Conservation (phyloP, 2,329 filamentous ascomycete species). For the Dryadomyces quercivorus region DNA sequence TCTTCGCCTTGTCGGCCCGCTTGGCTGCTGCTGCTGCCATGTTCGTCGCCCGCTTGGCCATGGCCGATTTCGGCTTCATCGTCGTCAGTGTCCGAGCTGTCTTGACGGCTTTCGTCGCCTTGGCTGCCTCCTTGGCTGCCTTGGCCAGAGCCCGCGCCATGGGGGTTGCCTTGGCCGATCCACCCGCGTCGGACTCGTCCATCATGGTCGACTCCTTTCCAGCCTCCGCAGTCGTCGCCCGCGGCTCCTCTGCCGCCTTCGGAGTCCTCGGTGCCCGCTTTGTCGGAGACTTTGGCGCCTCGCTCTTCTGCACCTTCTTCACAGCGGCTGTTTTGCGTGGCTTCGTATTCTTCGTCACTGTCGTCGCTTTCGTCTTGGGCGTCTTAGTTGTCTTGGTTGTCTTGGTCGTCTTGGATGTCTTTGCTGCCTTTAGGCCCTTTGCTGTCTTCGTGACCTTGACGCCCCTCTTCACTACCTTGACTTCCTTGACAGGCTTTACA, state of each 20-base stretch:
- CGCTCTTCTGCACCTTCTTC: background rate
- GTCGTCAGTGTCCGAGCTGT: constrained; percentile 10
- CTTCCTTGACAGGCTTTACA: constrained; percentile 3
- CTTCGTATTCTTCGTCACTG: background rate
- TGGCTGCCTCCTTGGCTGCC: constrained; percentile 4
- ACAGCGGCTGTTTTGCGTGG: background rate
- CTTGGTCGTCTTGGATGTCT: background rate
- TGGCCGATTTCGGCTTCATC: background rate
- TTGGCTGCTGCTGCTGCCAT: constrained; percentile 1
- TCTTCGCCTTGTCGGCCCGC: constrained; percentile 2
- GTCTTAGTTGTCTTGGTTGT: background rate
- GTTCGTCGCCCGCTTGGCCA: background rate
- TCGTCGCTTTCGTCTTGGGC: background rate
- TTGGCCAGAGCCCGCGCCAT: constrained; percentile 5
- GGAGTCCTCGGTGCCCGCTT: background rate
- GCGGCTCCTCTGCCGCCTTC: background rate
- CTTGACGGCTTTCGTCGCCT: constrained; percentile 9
- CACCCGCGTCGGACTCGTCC: background rate
- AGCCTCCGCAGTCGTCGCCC: background rate
- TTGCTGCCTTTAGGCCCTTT: constrained; percentile 5
- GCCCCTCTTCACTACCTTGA: background rate
- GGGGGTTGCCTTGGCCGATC: constrained; percentile 14
- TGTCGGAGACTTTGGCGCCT: background rate
- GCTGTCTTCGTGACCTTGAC: constrained; percentile 16
- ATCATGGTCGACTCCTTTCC: background rate